phyloP scores from a whole-genome alignment of 805 yeast species.

The Barnettozyma siamensis region DNA sequence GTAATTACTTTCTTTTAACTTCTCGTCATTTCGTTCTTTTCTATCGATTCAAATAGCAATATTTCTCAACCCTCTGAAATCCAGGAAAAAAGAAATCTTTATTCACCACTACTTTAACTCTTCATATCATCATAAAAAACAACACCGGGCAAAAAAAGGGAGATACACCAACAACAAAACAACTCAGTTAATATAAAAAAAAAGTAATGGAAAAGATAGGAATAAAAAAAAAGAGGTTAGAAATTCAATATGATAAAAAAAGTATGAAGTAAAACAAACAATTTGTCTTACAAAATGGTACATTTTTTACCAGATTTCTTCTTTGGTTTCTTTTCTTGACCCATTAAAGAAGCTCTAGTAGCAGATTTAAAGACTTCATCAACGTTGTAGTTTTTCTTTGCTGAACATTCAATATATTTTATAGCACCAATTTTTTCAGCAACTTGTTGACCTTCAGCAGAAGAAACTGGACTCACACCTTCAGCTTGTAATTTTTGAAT shows the following conservation, averaged over 20 bases:
- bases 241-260: not conserved
- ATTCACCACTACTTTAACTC: not conserved
- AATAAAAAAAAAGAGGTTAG: no score
- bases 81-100: no score
- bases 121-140: not conserved
- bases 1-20: no score
- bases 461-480: constrained; percentile 74
- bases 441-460: constrained; percentile 79
- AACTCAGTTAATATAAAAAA: not conserved
- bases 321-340: constrained; percentile 38
- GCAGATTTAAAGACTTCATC: constrained; percentile 91
- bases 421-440: constrained; percentile 88
- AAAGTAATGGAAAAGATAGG: not conserved
- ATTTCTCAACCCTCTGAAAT: no score
- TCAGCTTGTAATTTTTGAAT: constrained; percentile 68
- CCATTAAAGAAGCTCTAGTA: constrained; percentile 78
- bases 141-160: not conserved
- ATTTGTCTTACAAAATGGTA: constrained; percentile 46
- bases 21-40: no score
- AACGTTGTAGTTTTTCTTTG: constrained; percentile 86
- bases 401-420: constrained; percentile 87
- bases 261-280: not conserved
- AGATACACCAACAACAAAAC: not conserved
- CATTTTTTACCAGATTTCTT: constrained; percentile 54
- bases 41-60: no score